Evolutionary conservation across 2,329 filamentous ascomycete genomes (phyloP), one percentile per base, ranked within the genome.

Genomic region (Fusarium sp.): DNA sequence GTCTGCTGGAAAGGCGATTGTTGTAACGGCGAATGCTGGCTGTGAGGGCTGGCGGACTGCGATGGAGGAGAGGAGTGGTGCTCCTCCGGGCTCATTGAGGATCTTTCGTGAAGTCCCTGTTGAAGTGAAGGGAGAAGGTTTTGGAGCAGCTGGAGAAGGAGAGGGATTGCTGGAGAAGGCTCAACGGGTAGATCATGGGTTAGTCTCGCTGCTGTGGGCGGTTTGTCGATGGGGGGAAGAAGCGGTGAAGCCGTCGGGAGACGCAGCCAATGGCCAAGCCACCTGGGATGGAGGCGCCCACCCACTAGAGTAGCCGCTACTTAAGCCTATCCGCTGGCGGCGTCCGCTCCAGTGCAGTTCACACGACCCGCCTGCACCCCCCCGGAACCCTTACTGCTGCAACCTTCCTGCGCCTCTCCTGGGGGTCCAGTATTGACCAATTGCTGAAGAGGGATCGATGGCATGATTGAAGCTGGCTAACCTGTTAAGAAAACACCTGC

Each of bases 1-100:
- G 82, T 76, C 47, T 81, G 78, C 72, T 85, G 83, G 74, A 83
- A 87, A 6, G 86, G 85, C 67, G 86, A 88, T 32, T 85, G 83
- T 60, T 87, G 84, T 60, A 83, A 68, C 14, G 82, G 75, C 51
- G 81, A 82, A 65, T 84, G 82, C 62, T 86, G 83, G 67, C 83
- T 82, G 56, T 83, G 80, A 39, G 83, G 84, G 72, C 85, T 88
- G 47, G 85, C 84, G 66, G 78, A 80, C 70, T 82, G 80, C 55
- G 83, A 83, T 17, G 84, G 79, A 51, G 84, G 83, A 22, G 84
- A 85, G 51, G 79, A 80, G 67, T 83, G 83, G 22, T 76, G 76
- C 44, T 84, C 83, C 73, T 85, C 83, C 14, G 85, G 83, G 19
- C 85, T 86, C 62, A 77, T 77, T 41, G 85, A 84, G 58, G 81